Base-by-base conservation (phyloP, 2,329 filamentous ascomycete species). In the Talaromyces sp. region DNA sequence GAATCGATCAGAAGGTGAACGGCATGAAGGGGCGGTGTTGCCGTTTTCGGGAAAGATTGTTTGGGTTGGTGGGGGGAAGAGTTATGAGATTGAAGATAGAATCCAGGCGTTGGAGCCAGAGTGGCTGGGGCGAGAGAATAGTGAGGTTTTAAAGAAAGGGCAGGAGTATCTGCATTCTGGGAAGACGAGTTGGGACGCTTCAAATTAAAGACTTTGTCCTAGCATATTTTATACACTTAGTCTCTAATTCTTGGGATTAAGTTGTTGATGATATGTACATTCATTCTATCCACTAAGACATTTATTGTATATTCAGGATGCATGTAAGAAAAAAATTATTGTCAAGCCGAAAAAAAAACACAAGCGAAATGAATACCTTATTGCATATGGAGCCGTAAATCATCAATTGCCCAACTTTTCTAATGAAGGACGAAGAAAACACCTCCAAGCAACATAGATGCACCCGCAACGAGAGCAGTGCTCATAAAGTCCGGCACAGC, bases 111-210 rank as follows among this genome's bases (percentile, higher is more conserved):
- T 71, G 43, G 69, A 72, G 50, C 69, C 70, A 2, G 16, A 22
- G 4, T 73, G 71, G 71, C 63, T 73, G 57, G 71, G 81, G 2
- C 70, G 79, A 65, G 78, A 83, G 68, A 71, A 41, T 56, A 66
- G 65, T 48, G 62, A 60, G n/a, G 33, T 65, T 9, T 37, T 66
- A 9, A 54, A 60, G 19, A 66, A 45, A 6, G 65, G 65, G 9
- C 65, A 66, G 48, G 65, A 57, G 33, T 66, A 62, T 65, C 24
- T 66, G 19, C 54, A 37, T 31, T 61, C 65, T 13, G 57, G 24
- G 5, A 52, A 27, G 35, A 65, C 65, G 13, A 66, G 62, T 52
- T 66, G 65, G 65, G 65, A 66, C 54, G 37, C 37, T 65, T 56
- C 33, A 1, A 22, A 22, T 6, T 56, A 27, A 56, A 14, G 10